phyloP scores from a whole-genome alignment of 257 asterid genomes.

The Anisodus acutangulus region DNA sequence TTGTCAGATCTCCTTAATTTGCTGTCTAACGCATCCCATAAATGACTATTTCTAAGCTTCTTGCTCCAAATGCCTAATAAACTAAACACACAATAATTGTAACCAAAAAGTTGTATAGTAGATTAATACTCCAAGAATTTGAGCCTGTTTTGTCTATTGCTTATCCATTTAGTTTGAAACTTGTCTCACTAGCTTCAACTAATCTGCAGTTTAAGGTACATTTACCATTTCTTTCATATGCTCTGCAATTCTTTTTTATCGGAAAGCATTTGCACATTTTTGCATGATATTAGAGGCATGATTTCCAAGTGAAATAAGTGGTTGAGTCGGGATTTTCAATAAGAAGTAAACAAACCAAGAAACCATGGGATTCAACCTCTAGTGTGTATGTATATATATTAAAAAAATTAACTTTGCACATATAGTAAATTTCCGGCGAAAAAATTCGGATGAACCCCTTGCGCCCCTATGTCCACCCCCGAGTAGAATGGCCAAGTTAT shows the following conservation, averaged over 20 bases:
- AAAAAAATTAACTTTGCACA: too few species aligned
- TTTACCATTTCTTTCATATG: not conserved
- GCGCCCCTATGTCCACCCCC: not conserved
- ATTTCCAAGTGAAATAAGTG: too few species aligned
- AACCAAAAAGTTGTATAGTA: not conserved
- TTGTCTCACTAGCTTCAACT: not conserved
- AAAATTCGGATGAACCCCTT: too few species aligned
- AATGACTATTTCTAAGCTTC: constrained; percentile 35
- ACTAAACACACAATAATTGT: constrained; percentile 16
- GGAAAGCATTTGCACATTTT: too few species aligned
- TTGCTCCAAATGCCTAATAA: not conserved
- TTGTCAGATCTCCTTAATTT: constrained; percentile 31
- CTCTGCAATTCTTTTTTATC: too few species aligned
- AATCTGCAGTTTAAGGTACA: not conserved
- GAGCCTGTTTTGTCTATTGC: not conserved
- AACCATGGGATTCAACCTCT: too few species aligned
- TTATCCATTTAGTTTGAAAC: not conserved
- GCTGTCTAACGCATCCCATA: constrained; percentile 28
- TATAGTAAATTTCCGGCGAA: too few species aligned
- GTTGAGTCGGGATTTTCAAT: too few species aligned
- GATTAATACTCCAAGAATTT: not conserved
- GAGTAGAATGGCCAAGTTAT: not conserved
- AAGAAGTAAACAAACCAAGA: too few species aligned
- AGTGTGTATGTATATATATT: too few species aligned
- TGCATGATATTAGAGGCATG: too few species aligned